phyloP scores from a whole-genome alignment of 345 rosid genomes.

The Triadica sebifera region DNA sequence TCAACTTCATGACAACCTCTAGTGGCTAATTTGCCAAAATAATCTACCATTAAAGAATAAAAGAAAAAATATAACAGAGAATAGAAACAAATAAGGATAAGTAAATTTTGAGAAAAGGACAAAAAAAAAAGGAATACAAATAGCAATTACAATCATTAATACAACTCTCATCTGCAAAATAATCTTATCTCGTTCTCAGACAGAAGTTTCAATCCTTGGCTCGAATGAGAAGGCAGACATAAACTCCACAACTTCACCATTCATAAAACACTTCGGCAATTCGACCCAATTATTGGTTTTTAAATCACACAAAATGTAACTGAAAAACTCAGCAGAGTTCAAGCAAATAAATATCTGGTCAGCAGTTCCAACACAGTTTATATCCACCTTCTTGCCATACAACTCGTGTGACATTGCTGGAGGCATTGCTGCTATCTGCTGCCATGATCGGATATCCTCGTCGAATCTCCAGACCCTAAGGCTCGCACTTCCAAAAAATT shows the following conservation, averaged over 20 bases:
- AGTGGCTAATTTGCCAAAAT: slow-evolving; percentile 6
- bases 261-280: slow-evolving; percentile 45
- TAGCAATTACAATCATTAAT: slow-evolving; percentile 5
- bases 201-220: slow-evolving; percentile 75
- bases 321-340: slow-evolving; percentile 52
- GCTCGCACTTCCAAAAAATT: slow-evolving; percentile 74
- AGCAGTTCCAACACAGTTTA: slow-evolving; percentile 78
- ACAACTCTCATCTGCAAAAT: neutral
- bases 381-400: slow-evolving; percentile 66
- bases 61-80: slow-evolving; percentile 10
- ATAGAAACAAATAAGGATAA: neutral
- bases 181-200: slow-evolving; percentile 24
- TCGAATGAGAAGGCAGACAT: slow-evolving; percentile 78
- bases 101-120: neutral
- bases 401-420: slow-evolving; percentile 79
- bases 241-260: slow-evolving; percentile 64
- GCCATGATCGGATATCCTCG: slow-evolving; percentile 48
- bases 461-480: slow-evolving; percentile 75
- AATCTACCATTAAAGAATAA: neutral
- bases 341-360: slow-evolving; percentile 66
- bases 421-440: slow-evolving; percentile 68
- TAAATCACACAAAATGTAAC: slow-evolving; percentile 52
- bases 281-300: slow-evolving; percentile 57
- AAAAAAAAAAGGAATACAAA: neutral
- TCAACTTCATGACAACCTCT: neutral